Percentiles rank a stretch among this genome's conserved stretches.
These are phyloP conservation scores for Setaria viridis DNA, from an alignment of 202 grass and related monocot genomes.

Conservation along the genomic window DNA sequence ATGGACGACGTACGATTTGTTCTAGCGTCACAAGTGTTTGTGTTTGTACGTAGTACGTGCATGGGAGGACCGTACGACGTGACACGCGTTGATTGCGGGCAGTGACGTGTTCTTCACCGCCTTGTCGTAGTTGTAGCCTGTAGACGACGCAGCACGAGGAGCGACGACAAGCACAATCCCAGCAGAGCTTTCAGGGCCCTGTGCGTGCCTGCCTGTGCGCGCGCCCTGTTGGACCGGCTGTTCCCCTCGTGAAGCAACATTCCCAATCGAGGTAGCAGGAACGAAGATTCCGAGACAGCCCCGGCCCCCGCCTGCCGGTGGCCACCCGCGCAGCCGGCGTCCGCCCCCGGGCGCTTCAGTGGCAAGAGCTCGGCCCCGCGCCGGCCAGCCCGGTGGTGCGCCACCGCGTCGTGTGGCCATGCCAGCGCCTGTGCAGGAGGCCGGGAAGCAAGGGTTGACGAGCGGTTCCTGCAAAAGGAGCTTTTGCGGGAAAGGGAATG, in stretches of 20 bases:
- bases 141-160: background rate
- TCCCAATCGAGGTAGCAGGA: background rate
- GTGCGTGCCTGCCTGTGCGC: background rate
- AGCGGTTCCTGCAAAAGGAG: background rate
- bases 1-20: background rate
- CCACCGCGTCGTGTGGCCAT: background rate
- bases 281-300: slow-evolving; percentile 1
- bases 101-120: background rate
- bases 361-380: background rate
- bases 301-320: background rate
- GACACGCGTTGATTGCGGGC: background rate
- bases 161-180: slow-evolving; percentile 1
- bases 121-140: background rate
- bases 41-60: background rate
- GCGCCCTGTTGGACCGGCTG: background rate
- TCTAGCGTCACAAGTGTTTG: background rate
- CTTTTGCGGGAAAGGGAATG: slow-evolving; percentile 16
- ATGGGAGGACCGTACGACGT: background rate
- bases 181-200: background rate
- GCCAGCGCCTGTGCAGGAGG: background rate
- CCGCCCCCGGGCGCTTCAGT: background rate
- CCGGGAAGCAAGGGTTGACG: background rate
- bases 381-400: background rate
- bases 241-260: slow-evolving; percentile 7
- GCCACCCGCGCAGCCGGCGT: background rate